Base-by-base conservation (phyloP, 768 basidiomycete species). In the Naganishia onofrii region DNA sequence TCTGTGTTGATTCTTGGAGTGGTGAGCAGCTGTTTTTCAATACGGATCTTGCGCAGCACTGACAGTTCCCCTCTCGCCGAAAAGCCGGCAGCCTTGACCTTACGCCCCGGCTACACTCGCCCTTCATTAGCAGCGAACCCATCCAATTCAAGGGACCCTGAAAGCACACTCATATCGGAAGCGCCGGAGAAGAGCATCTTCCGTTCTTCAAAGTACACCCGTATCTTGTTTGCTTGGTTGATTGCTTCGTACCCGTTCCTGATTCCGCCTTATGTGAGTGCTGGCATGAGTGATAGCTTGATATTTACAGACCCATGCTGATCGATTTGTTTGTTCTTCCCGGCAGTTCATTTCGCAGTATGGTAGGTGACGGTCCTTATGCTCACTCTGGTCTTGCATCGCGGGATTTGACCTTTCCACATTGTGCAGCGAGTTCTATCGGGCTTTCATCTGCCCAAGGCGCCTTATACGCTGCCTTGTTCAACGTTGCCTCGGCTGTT, bases 181-280 rank as follows among this genome's bases (percentile, higher is more conserved):
- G 42, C 38, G 10, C 60, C 60, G 23, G 60, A 63, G 38, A 63
- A 44, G 60, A 69, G 70, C 51, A 70, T 70, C 29, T 69, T 74
- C 46, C 58, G 67, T 4, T 71, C 70, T 21, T 74, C 73, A 9
- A 54, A 65, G 31, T 74, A 65, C 53, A 51, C 54, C 1, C 48
- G 73, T 19, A 58, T 69, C 1, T n/a, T 70, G 21, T 17, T 64
- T 8, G 67, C 73, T 0, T 74, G 73, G 48, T 70, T 74, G 28
- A 52, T 74, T 26, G 67, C 68, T 0, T 67, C 65, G 19, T 74
- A 71, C 58, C 73, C 73, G 15, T 74, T 74, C 68, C 67, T 74
- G 54, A 74, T 74, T 55, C 73, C 73, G 19, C 70, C 73, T 26
- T 74, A 69, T 46, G 73, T 74, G n/a, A 71, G 73, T 65, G 10